Conservation (phyloP, 1,284 basidiomycete species). For the Pyrrhoderma lamaoense region DNA sequence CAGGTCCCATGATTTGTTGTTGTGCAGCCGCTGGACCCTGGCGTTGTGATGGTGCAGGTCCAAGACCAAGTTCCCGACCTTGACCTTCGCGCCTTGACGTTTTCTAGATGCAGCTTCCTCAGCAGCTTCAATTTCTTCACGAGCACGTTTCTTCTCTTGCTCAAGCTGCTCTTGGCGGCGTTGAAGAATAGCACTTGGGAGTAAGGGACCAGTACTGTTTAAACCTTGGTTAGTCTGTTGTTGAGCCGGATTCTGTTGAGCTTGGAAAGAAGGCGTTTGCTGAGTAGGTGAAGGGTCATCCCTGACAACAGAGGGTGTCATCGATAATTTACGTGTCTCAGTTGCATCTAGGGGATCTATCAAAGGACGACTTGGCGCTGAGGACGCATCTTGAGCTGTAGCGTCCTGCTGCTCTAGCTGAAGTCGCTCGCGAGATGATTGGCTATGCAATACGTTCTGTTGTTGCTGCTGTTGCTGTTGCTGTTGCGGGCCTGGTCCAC, state of each 20-base stretch:
- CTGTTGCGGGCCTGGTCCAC: conserved; percentile 7
- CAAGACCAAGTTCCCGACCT: conserved; percentile 16
- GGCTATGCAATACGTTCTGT: conserved; percentile 29
- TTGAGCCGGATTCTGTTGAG: conserved; percentile 2
- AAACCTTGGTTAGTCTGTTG: conserved; percentile 16
- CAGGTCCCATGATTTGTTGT: too few species aligned
- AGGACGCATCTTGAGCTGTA: conserved; percentile 18
- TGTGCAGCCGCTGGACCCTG: neutral
- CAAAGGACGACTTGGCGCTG: conserved; percentile 14
- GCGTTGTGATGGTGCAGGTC: conserved; percentile 7
- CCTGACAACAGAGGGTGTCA: conserved; percentile 69
- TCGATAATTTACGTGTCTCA: conserved; percentile 68
- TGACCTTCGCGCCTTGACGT: conserved; percentile 32
- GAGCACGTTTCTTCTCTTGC: conserved; percentile 48
- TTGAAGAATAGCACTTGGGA: conserved; percentile 41
- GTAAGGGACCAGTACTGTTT: conserved; percentile 29
- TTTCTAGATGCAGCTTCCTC: conserved; percentile 52
- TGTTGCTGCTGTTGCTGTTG: conserved; percentile 21
- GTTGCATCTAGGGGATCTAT: conserved; percentile 49
- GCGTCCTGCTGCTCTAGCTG: conserved; percentile 12
- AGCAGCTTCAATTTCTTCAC: conserved; percentile 52
- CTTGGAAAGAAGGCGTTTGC: conserved; percentile 24
- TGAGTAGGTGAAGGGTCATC: conserved; percentile 62
- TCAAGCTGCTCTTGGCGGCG: conserved; percentile 53
- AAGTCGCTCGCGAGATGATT: conserved; percentile 35